Evolutionary conservation across 2,329 filamentous ascomycete species (phyloP), one percentile per base, ranked within the genome.

Genomic region (Rutstroemia sp.): DNA sequence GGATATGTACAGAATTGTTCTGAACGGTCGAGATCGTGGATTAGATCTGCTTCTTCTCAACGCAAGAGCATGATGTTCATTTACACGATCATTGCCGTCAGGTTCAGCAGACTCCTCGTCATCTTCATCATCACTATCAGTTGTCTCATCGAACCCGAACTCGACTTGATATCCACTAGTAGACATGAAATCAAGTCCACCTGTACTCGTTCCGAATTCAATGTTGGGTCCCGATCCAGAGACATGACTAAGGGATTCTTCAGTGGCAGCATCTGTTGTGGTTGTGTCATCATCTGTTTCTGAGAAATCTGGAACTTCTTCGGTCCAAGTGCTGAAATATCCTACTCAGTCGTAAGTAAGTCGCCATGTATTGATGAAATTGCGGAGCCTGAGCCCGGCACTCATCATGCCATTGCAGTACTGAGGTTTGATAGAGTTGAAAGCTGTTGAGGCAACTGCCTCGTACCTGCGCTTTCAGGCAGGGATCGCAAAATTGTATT

Each of bases 281-380:
- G 77, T 76, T 23, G 55, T 46, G 25, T 84, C 81, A 25, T 76
- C 79, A 42, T 86, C 84, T 0, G 78, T 79, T 9, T 80, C 78
- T 2, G 73, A 70, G 38, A 73, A 67, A 57, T 84, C 79, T 5
- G 73, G 71, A 16, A 82, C 70, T 64, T 92, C 86, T 69, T 97
- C 92, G 1, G 94, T 82, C 94, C 94, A 99, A 2, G 94, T 92
- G 54, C 91, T 92, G 72, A 92, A 96, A 70, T 99, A 99, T 47
- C 94, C 84, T 57, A 96, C 90, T 19, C 14, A n/a, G 27, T n/a
- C n/a, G 9, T 40, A 44, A 30, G 16, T 21, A 17, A 38, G 12
- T 21, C n/a, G 10, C n/a, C 23, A 14, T 12, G 16, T 9, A 16
- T 27, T 17, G 19, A n/a, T 8, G 2, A 16, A 9, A 27, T 10